A percentile compares a stretch with the other conserved stretches of the same genome.
These are phyloP conservation scores for Yamadazyma sp. DNA, from an alignment of 805 yeast species.

Conservation along the genomic window DNA sequence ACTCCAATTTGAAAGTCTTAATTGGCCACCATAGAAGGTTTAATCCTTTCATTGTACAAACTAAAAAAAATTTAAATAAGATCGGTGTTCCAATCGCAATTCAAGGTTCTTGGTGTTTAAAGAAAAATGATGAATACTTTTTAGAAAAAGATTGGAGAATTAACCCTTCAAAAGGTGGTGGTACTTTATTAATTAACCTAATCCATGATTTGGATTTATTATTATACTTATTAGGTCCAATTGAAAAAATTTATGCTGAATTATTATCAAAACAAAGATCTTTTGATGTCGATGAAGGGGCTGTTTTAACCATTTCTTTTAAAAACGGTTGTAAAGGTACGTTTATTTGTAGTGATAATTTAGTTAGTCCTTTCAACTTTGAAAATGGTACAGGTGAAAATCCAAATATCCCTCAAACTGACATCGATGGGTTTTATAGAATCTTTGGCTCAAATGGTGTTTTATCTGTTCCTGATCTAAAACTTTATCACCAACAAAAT, in stretches of 20 bases:
- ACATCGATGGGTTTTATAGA: slow-evolving; percentile 33
- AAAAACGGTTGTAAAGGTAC: slow-evolving; percentile 39
- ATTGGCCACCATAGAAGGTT: slow-evolving; percentile 44
- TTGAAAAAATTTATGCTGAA: slow-evolving; percentile 38
- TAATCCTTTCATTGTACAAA: slow-evolving; percentile 38
- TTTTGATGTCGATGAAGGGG: slow-evolving; percentile 39
- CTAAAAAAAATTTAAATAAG: slow-evolving; percentile 29
- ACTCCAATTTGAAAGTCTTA: slow-evolving; percentile 27
- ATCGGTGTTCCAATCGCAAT: slow-evolving; percentile 34
- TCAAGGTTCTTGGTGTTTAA: slow-evolving; percentile 41
- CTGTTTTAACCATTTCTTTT: slow-evolving; percentile 35
- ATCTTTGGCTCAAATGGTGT: slow-evolving; percentile 39
- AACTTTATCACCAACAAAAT: slow-evolving; percentile 31
- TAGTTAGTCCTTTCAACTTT: slow-evolving; percentile 38
- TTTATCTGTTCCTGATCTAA: slow-evolving; percentile 38
- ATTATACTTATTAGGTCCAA: slow-evolving; percentile 39
- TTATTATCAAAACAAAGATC: slow-evolving; percentile 29
- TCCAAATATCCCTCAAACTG: slow-evolving; percentile 35
- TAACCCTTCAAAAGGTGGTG: slow-evolving; percentile 33
- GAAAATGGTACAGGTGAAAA: slow-evolving; percentile 44
- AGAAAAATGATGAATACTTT: slow-evolving; percentile 34
- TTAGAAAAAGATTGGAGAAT: slow-evolving; percentile 39
- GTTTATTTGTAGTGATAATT: slow-evolving; percentile 40
- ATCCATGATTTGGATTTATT: slow-evolving; percentile 42
- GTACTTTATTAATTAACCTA: slow-evolving; percentile 37